phyloP scores from a whole-genome alignment of 2,329 filamentous ascomycete species.

The Penicillium sp. region DNA sequence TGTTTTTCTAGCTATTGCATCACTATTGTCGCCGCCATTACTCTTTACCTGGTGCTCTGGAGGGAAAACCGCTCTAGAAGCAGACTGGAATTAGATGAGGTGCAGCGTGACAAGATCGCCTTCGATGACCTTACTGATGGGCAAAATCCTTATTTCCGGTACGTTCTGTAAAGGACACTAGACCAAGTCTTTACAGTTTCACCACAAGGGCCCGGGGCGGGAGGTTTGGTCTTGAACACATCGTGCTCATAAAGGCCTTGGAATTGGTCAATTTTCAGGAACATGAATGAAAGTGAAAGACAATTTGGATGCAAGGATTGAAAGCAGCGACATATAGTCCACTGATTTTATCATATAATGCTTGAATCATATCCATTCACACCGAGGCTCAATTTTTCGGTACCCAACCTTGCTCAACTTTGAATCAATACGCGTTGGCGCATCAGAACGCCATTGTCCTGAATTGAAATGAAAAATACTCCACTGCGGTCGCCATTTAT shows the following conservation, averaged over 20 bases:
- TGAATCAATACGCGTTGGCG: no score
- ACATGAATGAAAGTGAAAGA: no score
- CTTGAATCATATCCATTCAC: no score
- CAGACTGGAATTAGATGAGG: conserved; percentile 53
- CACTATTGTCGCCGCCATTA: conserved; percentile 57
- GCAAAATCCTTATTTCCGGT: conserved; percentile 66
- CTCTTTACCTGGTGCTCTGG: conserved; percentile 59
- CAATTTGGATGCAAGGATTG: no score
- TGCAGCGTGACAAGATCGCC: conserved; percentile 62
- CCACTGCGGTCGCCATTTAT: not conserved
- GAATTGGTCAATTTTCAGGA: not conserved
- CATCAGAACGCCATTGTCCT: not conserved
- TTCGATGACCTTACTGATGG: conserved; percentile 69
- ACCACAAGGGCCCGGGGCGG: not conserved
- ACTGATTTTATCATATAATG: no score
- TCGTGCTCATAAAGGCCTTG: not conserved
- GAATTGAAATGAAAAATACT: not conserved
- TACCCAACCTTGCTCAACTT: no score
- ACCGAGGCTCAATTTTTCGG: no score
- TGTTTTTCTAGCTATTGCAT: conserved; percentile 60
- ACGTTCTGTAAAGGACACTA: conserved; percentile 45
- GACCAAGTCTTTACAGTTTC: not conserved
- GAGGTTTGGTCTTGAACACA: not conserved
- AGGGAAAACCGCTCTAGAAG: conserved; percentile 58
- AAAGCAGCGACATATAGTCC: no score